Base-by-base conservation (phyloP, 805 yeast genomes). In the Saturnispora saitoi region DNA sequence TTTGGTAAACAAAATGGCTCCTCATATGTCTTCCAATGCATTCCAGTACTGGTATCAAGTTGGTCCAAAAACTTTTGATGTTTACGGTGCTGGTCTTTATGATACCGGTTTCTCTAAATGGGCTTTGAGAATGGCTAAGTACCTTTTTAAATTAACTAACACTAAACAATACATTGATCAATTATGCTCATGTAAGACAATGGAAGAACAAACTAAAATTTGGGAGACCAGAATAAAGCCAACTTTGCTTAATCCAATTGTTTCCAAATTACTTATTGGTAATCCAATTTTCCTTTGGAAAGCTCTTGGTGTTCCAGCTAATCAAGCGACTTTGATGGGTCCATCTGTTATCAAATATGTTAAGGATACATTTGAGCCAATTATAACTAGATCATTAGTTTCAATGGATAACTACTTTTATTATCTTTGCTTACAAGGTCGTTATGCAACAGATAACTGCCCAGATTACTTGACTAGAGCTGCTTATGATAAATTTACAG, bases 201-300 rank as follows among this genome's bases (percentile, higher is more conserved):
- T 86, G 57, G 70, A 71, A 45, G 83, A 83, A 58, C 95, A 86
- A 67, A 68, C 64, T 50, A 63, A 66, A 48, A 73, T 86, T 49
- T 86, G 93, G 91, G 68, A 77, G 46, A 61, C 65, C 1, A 70
- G 71, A 42, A 73, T 86, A 48, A 77, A 80, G 53, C 93, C 93
- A 4, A 77, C 83, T 4, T 70, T 86, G 43, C 77, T 84, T 67
- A 83, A 82, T 58, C 85, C 86, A 19, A 56, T 83, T 45, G 81
- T 85, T 48, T 80, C 85, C 15, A 77, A 77, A 45, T 58, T 83
- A 28, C 68, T 86, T 45, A 75, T 86, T 38, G 89, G 89, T n/a
- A 86, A 86, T 63, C 90, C 91, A 19, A 63, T 85, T n/a, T 86
- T 86, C 62, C 70, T 86, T 50, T 86, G 95, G 95, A 85, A 83